Percentiles rank a stretch among this genome's conserved stretches.
phyloP scores from a whole-genome alignment of 1,139 yeast genomes.

The Taiozyma sp. region DNA sequence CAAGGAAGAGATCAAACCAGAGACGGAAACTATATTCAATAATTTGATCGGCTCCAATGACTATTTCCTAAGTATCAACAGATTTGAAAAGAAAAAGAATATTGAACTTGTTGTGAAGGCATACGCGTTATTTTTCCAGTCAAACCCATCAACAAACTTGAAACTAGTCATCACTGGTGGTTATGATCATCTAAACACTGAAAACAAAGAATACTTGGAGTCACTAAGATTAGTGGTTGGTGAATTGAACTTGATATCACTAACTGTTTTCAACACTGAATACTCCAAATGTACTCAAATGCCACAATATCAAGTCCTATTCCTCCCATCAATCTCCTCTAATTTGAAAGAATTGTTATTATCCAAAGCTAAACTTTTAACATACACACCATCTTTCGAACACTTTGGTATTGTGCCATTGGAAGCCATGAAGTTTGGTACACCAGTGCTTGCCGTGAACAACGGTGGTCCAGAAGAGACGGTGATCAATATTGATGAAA shows the following conservation, averaged over 20 bases:
- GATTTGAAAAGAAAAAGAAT: constrained; percentile 86
- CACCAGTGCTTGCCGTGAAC: constrained; percentile 81
- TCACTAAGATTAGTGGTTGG: constrained; percentile 52
- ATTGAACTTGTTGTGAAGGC: constrained; percentile 71
- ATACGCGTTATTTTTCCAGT: constrained; percentile 36
- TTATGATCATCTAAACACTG: constrained; percentile 68
- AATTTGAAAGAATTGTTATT: constrained; percentile 61
- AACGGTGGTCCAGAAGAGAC: constrained; percentile 95
- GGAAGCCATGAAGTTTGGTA: constrained; percentile 82
- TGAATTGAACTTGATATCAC: constrained; percentile 37
- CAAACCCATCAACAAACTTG: constrained; percentile 20
- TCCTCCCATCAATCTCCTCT: constrained; percentile 75
- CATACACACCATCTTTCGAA: constrained; percentile 88
- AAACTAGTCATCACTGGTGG: constrained; percentile 87
- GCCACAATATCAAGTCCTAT: constrained; percentile 45
- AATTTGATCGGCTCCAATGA: constrained; percentile 23
- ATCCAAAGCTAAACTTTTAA: constrained; percentile 48
- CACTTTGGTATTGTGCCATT: constrained; percentile 98
- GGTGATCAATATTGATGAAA: constrained; percentile 40
- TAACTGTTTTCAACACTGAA: constrained; percentile 40
- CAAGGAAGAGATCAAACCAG: constrained; percentile 14
- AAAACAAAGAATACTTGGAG: constrained; percentile 66
- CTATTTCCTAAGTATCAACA: constrained; percentile 69
- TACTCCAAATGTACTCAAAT: constrained; percentile 32
- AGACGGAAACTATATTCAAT: constrained; percentile 18